Conservation (phyloP, 2,329 filamentous ascomycete species). For the Chrysoporthe puriensis region DNA sequence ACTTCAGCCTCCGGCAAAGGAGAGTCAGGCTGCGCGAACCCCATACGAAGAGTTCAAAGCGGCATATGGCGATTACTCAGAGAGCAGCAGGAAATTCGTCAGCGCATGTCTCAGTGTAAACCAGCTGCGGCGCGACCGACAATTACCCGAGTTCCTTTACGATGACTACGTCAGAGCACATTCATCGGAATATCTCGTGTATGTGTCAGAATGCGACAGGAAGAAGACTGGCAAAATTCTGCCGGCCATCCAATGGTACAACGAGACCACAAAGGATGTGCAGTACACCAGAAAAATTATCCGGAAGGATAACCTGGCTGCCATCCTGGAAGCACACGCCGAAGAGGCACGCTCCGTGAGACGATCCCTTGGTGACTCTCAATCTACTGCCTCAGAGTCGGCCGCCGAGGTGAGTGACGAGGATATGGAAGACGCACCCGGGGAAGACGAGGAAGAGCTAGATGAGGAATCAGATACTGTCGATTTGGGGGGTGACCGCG, state of each 20-base stretch:
- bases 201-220: slow-evolving; percentile 36
- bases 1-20: not conserved
- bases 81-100: slow-evolving; percentile 37
- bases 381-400: slow-evolving; percentile 14
- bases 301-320: slow-evolving; percentile 36
- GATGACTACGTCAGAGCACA: slow-evolving; percentile 43
- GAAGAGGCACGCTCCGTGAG: slow-evolving; percentile 30
- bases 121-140: slow-evolving; percentile 31
- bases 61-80: slow-evolving; percentile 37
- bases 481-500: not conserved
- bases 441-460: not conserved
- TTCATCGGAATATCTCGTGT: slow-evolving; percentile 37
- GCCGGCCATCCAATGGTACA: slow-evolving; percentile 41
- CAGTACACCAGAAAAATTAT: slow-evolving; percentile 36
- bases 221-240: slow-evolving; percentile 31
- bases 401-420: slow-evolving; percentile 13
- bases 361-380: slow-evolving; percentile 15
- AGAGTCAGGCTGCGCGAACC: not conserved
- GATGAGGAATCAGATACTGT: not conserved
- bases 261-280: slow-evolving; percentile 37
- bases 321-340: slow-evolving; percentile 35
- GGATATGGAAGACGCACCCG: slow-evolving; percentile 2
- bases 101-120: slow-evolving; percentile 38
- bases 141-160: slow-evolving; percentile 38
- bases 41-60: slow-evolving; percentile 36